Evolutionary conservation across 306 rosid species (phyloP).

Genomic region (Glycine latifolia): DNA sequence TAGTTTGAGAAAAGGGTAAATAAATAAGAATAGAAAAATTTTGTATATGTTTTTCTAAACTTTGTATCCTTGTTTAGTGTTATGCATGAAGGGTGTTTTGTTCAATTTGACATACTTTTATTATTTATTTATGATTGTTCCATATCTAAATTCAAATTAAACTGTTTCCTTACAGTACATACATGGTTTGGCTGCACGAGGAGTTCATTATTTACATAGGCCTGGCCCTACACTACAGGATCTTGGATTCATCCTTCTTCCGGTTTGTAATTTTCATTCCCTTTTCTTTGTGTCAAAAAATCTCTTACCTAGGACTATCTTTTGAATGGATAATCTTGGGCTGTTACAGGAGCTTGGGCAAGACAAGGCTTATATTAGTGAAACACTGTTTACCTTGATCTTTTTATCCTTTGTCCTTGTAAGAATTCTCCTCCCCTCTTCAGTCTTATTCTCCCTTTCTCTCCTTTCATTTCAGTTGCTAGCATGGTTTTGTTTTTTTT

Average conservation of each 20-base stretch:
- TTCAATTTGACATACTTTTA: slow-evolving; percentile 25
- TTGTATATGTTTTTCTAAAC: background rate
- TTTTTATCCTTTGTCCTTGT: slow-evolving; percentile 87
- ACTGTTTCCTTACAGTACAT: slow-evolving; percentile 70
- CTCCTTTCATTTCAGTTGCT: background rate
- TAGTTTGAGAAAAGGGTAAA: slow-evolving; percentile 33
- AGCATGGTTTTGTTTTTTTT: background rate
- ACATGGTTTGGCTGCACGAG: slow-evolving; percentile 96
- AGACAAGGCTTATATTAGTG: slow-evolving; percentile 90
- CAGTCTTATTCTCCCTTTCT: background rate
- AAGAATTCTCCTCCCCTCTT: slow-evolving; percentile 45
- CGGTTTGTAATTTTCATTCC: slow-evolving; percentile 58
- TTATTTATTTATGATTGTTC: slow-evolving; percentile 10
- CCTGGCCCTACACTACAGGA: slow-evolving; percentile 97
- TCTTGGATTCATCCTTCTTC: slow-evolving; percentile 84
- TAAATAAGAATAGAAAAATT: slow-evolving; percentile 23
- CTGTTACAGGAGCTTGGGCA: slow-evolving; percentile 83
- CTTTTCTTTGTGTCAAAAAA: background rate
- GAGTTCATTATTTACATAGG: slow-evolving; percentile 93
- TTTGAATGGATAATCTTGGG: slow-evolving; percentile 35
- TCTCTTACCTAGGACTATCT: slow-evolving; percentile 54
- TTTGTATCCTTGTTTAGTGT: slow-evolving; percentile 3
- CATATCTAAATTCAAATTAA: slow-evolving; percentile 29
- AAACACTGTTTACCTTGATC: slow-evolving; percentile 78
- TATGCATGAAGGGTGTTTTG: background rate